These are phyloP conservation scores for Colletotrichum nymphaeae DNA, from an alignment of 2,329 filamentous ascomycete genomes.

Conservation along the genomic window DNA sequence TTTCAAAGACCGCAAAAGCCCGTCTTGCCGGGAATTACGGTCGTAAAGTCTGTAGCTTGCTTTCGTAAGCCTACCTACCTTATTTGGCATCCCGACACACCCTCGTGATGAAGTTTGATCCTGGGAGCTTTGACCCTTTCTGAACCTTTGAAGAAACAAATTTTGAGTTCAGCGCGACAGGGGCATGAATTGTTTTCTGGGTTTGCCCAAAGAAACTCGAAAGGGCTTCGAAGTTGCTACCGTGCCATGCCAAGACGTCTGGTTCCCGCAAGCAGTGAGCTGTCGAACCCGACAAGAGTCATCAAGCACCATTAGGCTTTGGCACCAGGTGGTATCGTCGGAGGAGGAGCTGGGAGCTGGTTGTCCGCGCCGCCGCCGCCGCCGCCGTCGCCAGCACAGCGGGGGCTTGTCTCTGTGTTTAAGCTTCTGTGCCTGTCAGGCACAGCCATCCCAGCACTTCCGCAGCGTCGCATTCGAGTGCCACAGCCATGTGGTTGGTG, in stretches of 20 bases:
- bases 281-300: not conserved
- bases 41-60: not conserved
- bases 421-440: not conserved
- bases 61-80: not conserved
- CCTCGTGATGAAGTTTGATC: not conserved
- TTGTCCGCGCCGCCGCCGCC: not conserved
- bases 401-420: not conserved
- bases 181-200: too few species aligned
- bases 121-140: not conserved
- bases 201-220: too few species aligned
- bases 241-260: not conserved
- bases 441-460: slow-evolving; percentile 9
- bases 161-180: too few species aligned
- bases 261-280: not conserved
- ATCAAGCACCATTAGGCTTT: not conserved
- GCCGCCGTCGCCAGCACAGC: not conserved
- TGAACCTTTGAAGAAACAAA: not conserved
- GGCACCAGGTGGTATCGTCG: not conserved
- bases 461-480: slow-evolving; percentile 17
- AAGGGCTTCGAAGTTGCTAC: not conserved
- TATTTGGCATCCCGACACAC: too few species aligned
- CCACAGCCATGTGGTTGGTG: not conserved
- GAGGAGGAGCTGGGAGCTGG: not conserved
- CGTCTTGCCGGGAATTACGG: too few species aligned
- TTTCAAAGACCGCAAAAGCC: not conserved